Conservation (phyloP, 306 rosid species). For the Quercus parvula region DNA sequence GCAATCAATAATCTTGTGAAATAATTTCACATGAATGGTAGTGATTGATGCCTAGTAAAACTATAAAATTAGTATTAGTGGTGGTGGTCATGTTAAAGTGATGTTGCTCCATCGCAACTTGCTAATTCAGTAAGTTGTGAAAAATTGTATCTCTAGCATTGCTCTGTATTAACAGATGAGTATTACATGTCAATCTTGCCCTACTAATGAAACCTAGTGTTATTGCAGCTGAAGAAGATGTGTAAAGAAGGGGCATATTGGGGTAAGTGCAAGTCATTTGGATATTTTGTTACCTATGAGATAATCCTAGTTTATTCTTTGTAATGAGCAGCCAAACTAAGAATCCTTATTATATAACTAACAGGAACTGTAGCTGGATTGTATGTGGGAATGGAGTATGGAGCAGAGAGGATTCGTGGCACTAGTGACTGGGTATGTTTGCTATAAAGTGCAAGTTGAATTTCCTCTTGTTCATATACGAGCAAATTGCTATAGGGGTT, state of each 20-base stretch:
- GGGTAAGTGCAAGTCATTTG: slow-evolving; percentile 55
- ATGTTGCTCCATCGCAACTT: background rate
- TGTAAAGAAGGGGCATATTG: slow-evolving; percentile 96
- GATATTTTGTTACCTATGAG: background rate
- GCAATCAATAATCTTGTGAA: too few species aligned
- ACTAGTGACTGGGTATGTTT: slow-evolving; percentile 82
- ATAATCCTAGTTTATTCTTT: background rate
- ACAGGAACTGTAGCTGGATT: slow-evolving; percentile 77
- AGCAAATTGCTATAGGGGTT: background rate
- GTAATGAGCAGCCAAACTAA: background rate
- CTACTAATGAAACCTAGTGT: slow-evolving; percentile 25
- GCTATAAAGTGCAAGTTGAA: slow-evolving; percentile 11
- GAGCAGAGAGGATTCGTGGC: slow-evolving; percentile 71
- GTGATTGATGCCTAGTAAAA: too few species aligned
- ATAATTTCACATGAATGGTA: too few species aligned
- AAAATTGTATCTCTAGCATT: background rate
- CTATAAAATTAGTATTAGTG: too few species aligned
- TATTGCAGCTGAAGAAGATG: slow-evolving; percentile 94
- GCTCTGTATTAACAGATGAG: background rate
- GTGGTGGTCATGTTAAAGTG: too few species aligned
- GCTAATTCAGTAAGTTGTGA: background rate
- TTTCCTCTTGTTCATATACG: background rate
- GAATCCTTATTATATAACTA: background rate
- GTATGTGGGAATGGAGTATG: slow-evolving; percentile 82
- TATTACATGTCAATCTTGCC: slow-evolving; percentile 2